Percentiles rank a stretch among this genome's conserved stretches.
Conservation (phyloP, 2,329 filamentous ascomycete species). For the Coleophoma crateriformis region DNA sequence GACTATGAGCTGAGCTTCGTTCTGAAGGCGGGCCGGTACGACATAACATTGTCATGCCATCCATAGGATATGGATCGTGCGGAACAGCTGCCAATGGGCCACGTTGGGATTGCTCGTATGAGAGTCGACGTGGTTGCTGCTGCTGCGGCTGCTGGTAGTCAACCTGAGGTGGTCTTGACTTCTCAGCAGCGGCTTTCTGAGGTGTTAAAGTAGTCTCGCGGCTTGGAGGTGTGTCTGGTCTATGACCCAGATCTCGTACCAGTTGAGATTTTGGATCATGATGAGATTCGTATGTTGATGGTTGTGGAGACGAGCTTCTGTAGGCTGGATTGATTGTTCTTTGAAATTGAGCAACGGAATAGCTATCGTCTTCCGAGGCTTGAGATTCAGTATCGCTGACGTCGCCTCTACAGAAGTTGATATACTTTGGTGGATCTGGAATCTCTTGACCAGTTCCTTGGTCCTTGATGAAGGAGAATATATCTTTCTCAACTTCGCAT, state of each 20-base stretch:
- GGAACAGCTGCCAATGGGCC: constrained; percentile 65
- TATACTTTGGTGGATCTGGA: constrained; percentile 92
- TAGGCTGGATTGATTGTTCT: constrained; percentile 94
- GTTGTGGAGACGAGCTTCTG: constrained; percentile 91
- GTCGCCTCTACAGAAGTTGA: constrained; percentile 96
- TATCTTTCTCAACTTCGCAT: constrained; percentile 96
- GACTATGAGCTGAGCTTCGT: constrained; percentile 59
- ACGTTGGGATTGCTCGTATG: constrained; percentile 40
- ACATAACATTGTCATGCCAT: constrained; percentile 98
- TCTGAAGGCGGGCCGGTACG: constrained; percentile 68
- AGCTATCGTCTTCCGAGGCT: constrained; percentile 78
- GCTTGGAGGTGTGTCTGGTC: constrained; percentile 30
- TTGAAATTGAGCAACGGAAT: constrained; percentile 93
- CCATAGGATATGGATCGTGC: constrained; percentile 88
- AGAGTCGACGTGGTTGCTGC: constrained; percentile 11
- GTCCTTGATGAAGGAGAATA: constrained; percentile 80
- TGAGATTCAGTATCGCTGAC: constrained; percentile 76
- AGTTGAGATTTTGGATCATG: constrained; percentile 77
- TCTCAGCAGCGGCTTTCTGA: constrained; percentile 36
- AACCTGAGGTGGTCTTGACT: constrained; percentile 14
- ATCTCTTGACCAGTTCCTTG: constrained; percentile 94
- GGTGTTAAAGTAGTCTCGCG: constrained; percentile 45
- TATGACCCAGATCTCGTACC: constrained; percentile 60
- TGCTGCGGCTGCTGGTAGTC: constrained; percentile 16
- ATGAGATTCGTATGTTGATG: constrained; percentile 87